Evolutionary conservation across 2,329 filamentous ascomycete species (phyloP), one percentile per base, ranked within the genome.

Genomic region (Ceratocystis papillata): DNA sequence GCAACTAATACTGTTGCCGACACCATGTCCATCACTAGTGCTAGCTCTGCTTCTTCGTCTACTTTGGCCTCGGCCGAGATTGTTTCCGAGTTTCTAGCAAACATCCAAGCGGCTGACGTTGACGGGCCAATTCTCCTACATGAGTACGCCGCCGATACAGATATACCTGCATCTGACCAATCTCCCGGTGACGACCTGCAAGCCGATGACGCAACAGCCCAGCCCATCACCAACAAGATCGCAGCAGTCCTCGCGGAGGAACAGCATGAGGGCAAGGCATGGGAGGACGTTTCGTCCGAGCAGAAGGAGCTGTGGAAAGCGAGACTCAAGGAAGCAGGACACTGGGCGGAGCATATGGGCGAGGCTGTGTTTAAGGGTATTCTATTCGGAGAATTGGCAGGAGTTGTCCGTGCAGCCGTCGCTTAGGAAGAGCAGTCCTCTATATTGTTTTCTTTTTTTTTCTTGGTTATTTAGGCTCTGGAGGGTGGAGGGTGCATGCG

Each of bases 291-390:
- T 57, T 78, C 79, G 5, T 77, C 80, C 12, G 76, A 82, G 65
- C 83, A 92, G 74, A 83, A 83, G 73, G 76, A 79, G 63, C 77
- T 78, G 20, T 95, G 90, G 90, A 90, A 85, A 76, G 75, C 81
- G 70, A 83, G 81, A 72, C 79, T 95, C 45, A 78, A 79, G 65
- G 80, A 86, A 65, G 86, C 88, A 0, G 90, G 90, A 0, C 83
- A 90, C 69, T 95, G 89, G 90, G 83, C 83, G n/a, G 85, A 87
- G 72, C 80, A 83, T 46, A 88, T 93, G 79, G 88, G 89, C 2
- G 89, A 93, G 77, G 80, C 79, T 8, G 83, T 94, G 37, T 81
- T 95, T 70, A 85, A 86, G 75, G 88, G 89, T 2, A 82, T 95
- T 41, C 77, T 95, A 69, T 95, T 95, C 75, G 83, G 85, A 22